Conservation (phyloP, 192 early-diverging fungal genomes). For the Backusella westeae region DNA sequence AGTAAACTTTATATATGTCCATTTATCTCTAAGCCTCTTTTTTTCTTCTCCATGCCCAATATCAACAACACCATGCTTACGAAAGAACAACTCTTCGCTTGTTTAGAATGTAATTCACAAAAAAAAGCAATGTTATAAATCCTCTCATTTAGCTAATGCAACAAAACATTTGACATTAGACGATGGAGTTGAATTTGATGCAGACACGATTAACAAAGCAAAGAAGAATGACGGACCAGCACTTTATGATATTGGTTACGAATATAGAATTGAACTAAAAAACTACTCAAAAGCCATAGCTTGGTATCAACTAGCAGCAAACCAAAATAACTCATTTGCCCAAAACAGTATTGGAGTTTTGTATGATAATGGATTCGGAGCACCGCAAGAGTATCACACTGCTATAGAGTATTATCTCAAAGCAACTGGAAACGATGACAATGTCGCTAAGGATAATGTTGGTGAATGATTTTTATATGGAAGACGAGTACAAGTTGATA, state of each 20-base stretch:
- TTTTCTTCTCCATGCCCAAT: background rate
- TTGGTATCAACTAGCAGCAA: background rate
- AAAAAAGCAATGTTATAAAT: background rate
- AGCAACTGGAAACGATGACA: background rate
- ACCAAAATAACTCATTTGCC: background rate
- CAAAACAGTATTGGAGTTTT: background rate
- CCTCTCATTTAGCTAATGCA: background rate
- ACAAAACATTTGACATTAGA: background rate
- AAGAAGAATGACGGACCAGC: background rate
- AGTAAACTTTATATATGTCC: too few relatives aligned
- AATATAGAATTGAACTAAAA: background rate
- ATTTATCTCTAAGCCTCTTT: background rate
- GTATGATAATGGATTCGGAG: background rate
- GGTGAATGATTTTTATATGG: background rate
- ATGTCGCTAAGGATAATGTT: background rate
- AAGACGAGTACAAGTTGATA: background rate
- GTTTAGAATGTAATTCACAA: background rate
- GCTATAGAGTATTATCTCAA: background rate
- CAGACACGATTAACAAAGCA: background rate
- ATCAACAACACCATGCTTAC: background rate
- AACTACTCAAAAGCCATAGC: background rate
- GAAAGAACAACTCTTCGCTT: background rate
- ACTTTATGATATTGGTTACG: background rate
- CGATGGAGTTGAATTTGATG: background rate
- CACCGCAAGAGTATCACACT: background rate